These are phyloP conservation scores for Abelmoschus esculentus DNA, from an alignment of 345 rosid genomes.

Conservation along the genomic window DNA sequence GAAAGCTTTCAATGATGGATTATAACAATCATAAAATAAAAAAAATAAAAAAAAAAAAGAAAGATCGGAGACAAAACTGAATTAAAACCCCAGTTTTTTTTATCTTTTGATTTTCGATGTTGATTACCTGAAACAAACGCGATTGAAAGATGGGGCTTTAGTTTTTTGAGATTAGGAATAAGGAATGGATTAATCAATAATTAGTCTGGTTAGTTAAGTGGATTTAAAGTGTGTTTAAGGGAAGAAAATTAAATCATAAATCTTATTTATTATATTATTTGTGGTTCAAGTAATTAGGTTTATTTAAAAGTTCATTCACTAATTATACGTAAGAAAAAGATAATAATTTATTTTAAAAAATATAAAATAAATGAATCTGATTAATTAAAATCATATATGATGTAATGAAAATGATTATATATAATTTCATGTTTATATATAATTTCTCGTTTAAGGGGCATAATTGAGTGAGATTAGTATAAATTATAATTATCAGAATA, in stretches of 20 bases:
- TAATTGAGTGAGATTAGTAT: background rate
- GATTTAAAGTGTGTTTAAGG: background rate
- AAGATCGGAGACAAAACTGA: conserved; percentile 21
- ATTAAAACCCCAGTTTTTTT: background rate
- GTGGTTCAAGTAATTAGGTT: too few species aligned
- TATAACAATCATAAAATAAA: conserved; percentile 22
- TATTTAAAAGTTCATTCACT: too few species aligned
- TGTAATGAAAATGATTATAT: too few species aligned
- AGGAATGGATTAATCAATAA: background rate
- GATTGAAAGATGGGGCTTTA: background rate
- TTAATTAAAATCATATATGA: too few species aligned
- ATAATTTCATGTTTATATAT: too few species aligned
- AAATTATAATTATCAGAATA: background rate
- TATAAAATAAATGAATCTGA: too few species aligned
- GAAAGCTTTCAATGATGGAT: conserved; percentile 22
- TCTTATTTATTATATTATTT: too few species aligned
- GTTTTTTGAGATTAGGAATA: background rate
- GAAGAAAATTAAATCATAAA: too few species aligned
- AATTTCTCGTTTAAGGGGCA: too few species aligned
- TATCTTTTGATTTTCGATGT: background rate
- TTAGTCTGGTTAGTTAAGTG: background rate
- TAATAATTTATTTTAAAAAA: too few species aligned
- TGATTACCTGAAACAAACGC: background rate
- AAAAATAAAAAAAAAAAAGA: too few species aligned
- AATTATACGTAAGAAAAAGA: too few species aligned